Evolutionary conservation across 345 rosid genomes (phyloP).

Genomic region (Hibiscus tridactylites): DNA sequence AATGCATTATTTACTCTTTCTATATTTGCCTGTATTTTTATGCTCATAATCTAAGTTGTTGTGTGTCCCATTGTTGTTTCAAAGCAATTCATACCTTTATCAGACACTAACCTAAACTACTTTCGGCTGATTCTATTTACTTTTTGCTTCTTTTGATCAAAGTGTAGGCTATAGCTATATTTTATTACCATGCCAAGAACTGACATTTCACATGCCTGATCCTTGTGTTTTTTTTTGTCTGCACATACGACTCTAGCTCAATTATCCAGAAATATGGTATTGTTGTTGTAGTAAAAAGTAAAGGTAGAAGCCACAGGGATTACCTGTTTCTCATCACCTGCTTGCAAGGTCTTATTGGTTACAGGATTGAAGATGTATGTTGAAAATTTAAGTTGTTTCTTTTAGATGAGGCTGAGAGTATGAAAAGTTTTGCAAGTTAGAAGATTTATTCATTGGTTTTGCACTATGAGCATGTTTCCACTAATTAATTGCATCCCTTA

Average conservation of each 20-base stretch:
- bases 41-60: not conserved
- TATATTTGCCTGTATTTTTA: slow-evolving; percentile 4
- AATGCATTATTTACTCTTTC: slow-evolving; percentile 1
- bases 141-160: not conserved
- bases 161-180: not conserved
- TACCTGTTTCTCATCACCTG: too few species aligned
- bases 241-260: not conserved
- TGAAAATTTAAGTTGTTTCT: too few species aligned
- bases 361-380: too few species aligned
- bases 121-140: not conserved
- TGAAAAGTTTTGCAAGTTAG: not conserved
- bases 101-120: not conserved
- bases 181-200: not conserved
- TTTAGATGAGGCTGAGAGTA: not conserved
- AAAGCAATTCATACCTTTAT: not conserved
- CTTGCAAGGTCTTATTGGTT: too few species aligned
- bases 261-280: not conserved
- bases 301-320: too few species aligned
- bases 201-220: not conserved
- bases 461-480: not conserved
- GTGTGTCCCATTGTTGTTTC: slow-evolving; percentile 4
- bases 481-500: not conserved
- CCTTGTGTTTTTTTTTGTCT: not conserved
- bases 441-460: not conserved
- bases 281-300: too few species aligned